Evolutionary conservation across 139 green algal species (phyloP), one percentile per base, ranked within the genome.

Genomic region (Chlamydomonas schloesseri): DNA sequence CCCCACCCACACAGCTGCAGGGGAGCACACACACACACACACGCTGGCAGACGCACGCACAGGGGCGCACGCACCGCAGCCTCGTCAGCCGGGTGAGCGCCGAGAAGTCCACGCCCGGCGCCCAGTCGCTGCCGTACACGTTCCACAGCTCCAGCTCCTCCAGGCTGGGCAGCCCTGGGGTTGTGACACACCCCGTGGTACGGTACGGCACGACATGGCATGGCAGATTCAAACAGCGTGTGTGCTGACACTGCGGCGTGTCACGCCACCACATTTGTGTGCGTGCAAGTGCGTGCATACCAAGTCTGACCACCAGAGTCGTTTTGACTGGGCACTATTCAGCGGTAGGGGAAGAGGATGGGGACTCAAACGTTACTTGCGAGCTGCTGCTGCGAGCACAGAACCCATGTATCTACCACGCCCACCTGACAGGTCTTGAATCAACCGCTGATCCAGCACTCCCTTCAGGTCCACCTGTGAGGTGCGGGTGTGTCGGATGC

Each of bases 111-210:
- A 42, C 62, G 28, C 36, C 17, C 28, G 29, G 4, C 34, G 33
- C 18, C 77, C 77, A 83, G 37, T 83, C 77, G 18, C 33, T 73
- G 60, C 77, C 77, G 77, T 83, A 83, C 77, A 83, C 77, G 6
- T 62, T 83, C 77, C 77, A 83, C 28, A 83, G 46, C 58, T 83
- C 77, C 11, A 83, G 62, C 62, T 83, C 77, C 77, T 83, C 77
- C 62, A 83, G 58, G 29, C 6, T 21, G 28, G 62, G 6, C 77
- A 83, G 60, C 37, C 47, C 77, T 83, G 60, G 21, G 58, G 58
- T n/a, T n/a, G n/a, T n/a, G n/a, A n/a, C n/a, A n/a, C n/a, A n/a
- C n/a, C n/a, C n/a, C n/a, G n/a, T n/a, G n/a, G n/a, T n/a, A n/a
- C n/a, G n/a, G n/a, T n/a, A n/a, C n/a, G n/a, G n/a, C n/a, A n/a